Base-by-base conservation (phyloP, 768 basidiomycete genomes). In the Auricularia auricula-judae region DNA sequence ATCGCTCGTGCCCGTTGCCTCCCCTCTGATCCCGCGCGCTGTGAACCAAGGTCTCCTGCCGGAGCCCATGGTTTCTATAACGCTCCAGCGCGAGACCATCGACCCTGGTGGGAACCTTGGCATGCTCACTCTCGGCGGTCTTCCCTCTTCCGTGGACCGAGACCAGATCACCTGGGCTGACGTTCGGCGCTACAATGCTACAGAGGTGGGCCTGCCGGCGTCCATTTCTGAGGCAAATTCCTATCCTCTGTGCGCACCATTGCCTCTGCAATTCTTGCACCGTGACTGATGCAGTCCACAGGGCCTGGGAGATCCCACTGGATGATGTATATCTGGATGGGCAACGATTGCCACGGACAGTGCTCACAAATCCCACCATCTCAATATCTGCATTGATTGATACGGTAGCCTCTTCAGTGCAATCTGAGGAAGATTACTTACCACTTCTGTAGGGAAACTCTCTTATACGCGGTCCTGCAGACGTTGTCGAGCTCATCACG, bases 311-410 rank as follows among this genome's bases (percentile, higher is more conserved):
- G 72, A 76, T 89, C 4, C 77, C 81, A 34, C 65, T 91, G 5
- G 88, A 89, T 63, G 84, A 84, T 64, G 86, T 91, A 4, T 91
- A 78, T 71, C 79, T 92, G 39, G 86, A 91, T 67, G 88, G 86
- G 12, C 70, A 78, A 66, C 78, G 76, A 67, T 75, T 91, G n/a
- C 80, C 84, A 4, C 79, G 77, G 42, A 89, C 88, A 2, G 75
- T 72, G 12, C 71, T 85, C 10, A 77, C 82, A 1, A 70, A 81
- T 1, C 67, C 81, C 0, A 72, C 71, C 3, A 83, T 88, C 66
- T 71, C 77, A 1, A 75, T 88, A 11, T 85, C 88, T 3, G 87
- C 85, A 1, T 75, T 91, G 18, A 71, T 91, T 34, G 89, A 91
- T 68, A 91, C 90, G 2, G 89, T 89, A 62, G 62, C 80, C 71